Evolutionary conservation across 2,329 filamentous ascomycete genomes (phyloP).

Genomic region (Fonsecaea nubica): DNA sequence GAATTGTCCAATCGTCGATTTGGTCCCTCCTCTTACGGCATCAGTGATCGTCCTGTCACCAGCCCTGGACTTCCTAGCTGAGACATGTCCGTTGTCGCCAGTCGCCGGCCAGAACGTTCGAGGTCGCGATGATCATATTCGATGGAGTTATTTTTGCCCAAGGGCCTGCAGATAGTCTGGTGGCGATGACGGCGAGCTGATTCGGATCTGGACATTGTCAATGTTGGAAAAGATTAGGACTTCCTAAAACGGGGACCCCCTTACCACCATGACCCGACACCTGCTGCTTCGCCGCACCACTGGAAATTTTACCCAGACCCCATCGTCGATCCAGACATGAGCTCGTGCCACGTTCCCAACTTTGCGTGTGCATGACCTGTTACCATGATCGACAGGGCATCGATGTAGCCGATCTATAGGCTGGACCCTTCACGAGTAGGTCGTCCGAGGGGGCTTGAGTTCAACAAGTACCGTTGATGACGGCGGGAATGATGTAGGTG

Average conservation of each 20-base stretch:
- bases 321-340: conserved; percentile 4
- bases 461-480: background rate
- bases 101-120: background rate
- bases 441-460: background rate
- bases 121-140: conserved; percentile 3
- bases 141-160: background rate
- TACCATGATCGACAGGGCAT: conserved; percentile 1
- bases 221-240: background rate
- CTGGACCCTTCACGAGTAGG: background rate
- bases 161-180: background rate
- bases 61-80: background rate
- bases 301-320: background rate
- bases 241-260: background rate
- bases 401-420: background rate
- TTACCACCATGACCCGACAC: background rate
- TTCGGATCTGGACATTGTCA: background rate
- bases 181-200: background rate
- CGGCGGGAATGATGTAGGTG: background rate
- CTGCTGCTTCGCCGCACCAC: background rate
- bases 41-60: background rate
- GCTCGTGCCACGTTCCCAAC: background rate
- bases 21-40: background rate
- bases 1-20: conserved; percentile 1
- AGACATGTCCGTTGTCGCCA: background rate
- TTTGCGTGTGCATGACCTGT: background rate